Percentiles rank a stretch among this genome's conserved stretches.
Conservation (phyloP, 768 basidiomycete species). For the Phanerochaete carnosa region DNA sequence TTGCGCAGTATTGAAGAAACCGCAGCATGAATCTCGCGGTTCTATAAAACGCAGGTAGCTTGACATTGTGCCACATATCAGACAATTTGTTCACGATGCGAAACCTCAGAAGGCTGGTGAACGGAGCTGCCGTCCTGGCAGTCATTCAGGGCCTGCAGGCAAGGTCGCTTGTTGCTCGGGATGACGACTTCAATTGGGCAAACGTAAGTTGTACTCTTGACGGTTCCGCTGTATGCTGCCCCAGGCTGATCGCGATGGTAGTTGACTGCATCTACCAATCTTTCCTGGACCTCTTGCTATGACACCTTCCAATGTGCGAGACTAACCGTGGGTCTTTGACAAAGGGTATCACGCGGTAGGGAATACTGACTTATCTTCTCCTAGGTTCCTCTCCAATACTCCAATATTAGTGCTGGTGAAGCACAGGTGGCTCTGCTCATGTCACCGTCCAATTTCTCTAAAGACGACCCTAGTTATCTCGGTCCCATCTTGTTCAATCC, state of each 20-base stretch:
- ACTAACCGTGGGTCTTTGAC: constrained; percentile 20
- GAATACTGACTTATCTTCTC: background rate
- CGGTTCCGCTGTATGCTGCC: background rate
- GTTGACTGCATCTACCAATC: background rate
- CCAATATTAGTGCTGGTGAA: constrained; percentile 2
- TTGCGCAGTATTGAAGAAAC: too few species aligned
- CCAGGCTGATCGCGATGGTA: background rate
- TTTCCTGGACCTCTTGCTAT: constrained; percentile 10
- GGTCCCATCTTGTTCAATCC: constrained; percentile 32
- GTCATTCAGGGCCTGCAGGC: background rate
- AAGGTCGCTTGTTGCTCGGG: background rate
- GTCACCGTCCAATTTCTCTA: constrained; percentile 16
- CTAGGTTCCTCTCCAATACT: constrained; percentile 1
- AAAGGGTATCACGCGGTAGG: background rate
- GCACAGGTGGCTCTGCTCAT: constrained; percentile 26
- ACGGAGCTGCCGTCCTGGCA: background rate
- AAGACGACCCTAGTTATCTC: constrained; percentile 16
- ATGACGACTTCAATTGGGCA: background rate
- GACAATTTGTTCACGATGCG: background rate
- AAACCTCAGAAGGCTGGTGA: too few species aligned
- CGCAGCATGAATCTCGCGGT: too few species aligned
- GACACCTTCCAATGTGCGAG: constrained; percentile 4
- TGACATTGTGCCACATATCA: too few species aligned
- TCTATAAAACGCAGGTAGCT: too few species aligned
- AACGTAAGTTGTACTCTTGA: background rate